Percentiles rank a stretch among this genome's conserved stretches.
These are phyloP conservation scores for Letharia lupina DNA, from an alignment of 495 filamentous ascomycete genomes.

Conservation along the genomic window DNA sequence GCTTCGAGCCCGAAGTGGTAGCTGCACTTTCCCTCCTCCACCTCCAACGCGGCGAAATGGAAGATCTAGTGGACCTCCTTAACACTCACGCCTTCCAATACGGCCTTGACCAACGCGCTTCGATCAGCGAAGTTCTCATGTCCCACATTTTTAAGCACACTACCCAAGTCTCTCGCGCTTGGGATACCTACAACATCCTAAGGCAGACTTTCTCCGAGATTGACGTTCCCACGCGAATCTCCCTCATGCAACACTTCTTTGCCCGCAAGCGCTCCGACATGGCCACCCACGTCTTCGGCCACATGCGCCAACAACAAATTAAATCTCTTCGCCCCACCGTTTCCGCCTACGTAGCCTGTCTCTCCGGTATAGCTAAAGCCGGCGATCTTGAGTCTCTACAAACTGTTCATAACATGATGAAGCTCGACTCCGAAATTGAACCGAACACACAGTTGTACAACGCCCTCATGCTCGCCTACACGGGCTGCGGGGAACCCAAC, in stretches of 20 bases:
- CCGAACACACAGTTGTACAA: slow-evolving; percentile 69
- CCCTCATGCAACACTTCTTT: slow-evolving; percentile 80
- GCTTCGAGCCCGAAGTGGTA: slow-evolving; percentile 63
- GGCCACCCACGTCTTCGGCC: slow-evolving; percentile 74
- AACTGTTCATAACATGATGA: slow-evolving; percentile 81
- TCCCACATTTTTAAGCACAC: slow-evolving; percentile 53
- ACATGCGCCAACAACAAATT: slow-evolving; percentile 67
- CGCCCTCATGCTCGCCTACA: slow-evolving; percentile 78
- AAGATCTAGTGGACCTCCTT: slow-evolving; percentile 70
- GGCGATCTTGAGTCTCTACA: slow-evolving; percentile 55
- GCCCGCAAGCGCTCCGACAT: slow-evolving; percentile 66
- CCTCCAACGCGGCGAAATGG: slow-evolving; percentile 60
- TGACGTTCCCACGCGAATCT: slow-evolving; percentile 47
- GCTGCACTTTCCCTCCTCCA: slow-evolving; percentile 60
- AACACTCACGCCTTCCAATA: slow-evolving; percentile 56
- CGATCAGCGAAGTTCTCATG: slow-evolving; percentile 55
- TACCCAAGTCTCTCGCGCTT: slow-evolving; percentile 54
- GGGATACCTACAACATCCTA: slow-evolving; percentile 76
- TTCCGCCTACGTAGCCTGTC: slow-evolving; percentile 67
- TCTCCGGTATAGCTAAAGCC: slow-evolving; percentile 62
- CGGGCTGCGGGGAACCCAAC: slow-evolving; percentile 51
- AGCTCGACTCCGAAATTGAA: slow-evolving; percentile 73
- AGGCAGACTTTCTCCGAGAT: slow-evolving; percentile 73
- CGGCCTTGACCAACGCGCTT: slow-evolving; percentile 52
- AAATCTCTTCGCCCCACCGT: slow-evolving; percentile 50